These are phyloP conservation scores for Physcomitrellopsis africana DNA, from an alignment of 225 moss, liverwort and hornwort species.

Conservation along the genomic window DNA sequence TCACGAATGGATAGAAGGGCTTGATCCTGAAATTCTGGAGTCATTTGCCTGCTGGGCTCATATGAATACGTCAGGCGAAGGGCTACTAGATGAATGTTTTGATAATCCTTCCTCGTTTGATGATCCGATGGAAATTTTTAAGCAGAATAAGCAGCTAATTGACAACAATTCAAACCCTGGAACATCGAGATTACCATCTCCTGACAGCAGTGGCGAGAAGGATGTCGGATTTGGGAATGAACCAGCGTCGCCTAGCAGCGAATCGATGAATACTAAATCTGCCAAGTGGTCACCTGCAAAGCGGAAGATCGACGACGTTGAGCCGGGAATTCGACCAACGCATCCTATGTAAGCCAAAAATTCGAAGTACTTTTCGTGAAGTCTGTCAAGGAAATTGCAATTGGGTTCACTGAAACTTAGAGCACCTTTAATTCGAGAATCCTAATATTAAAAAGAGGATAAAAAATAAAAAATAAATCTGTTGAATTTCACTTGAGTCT, in stretches of 20 bases:
- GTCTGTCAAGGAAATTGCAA: not conserved
- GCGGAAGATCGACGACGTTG: conserved; percentile 14
- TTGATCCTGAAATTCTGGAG: conserved; percentile 14
- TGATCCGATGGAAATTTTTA: no score
- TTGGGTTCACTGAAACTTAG: not conserved
- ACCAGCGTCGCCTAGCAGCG: conserved; percentile 9
- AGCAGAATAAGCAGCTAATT: no score
- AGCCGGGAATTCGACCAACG: not conserved
- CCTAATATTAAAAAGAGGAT: not conserved
- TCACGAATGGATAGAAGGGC: not conserved
- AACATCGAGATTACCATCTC: conserved; percentile 7
- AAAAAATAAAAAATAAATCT: no score
- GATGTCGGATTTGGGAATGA: conserved; percentile 4
- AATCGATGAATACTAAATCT: not conserved
- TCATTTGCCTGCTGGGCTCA: conserved; percentile 19
- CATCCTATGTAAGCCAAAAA: conserved; percentile 29
- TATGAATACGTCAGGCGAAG: no score
- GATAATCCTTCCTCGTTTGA: no score
- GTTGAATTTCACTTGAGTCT: no score
- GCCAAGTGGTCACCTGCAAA: not conserved
- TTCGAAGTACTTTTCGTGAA: not conserved
- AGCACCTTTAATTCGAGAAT: not conserved
- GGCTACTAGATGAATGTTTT: no score
- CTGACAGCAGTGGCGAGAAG: not conserved
- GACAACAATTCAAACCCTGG: not conserved